phyloP scores from a whole-genome alignment of 1,284 basidiomycete genomes.

The Ustilago lituana region DNA sequence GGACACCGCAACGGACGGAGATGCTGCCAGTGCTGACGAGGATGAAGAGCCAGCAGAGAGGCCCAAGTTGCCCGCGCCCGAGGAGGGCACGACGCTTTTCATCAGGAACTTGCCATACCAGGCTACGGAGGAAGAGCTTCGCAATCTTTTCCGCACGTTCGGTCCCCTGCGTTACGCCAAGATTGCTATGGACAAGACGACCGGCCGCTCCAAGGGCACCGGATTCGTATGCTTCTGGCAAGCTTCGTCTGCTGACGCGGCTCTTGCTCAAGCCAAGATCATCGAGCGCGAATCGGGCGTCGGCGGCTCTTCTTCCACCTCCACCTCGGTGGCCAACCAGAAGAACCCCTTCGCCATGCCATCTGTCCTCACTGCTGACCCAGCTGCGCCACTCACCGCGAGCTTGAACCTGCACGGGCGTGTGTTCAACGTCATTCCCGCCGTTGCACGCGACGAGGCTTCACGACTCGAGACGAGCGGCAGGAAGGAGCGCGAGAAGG shows the following conservation, averaged over 20 bases:
- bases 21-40: conserved; percentile 66
- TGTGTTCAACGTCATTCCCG: conserved; percentile 87
- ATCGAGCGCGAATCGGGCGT: conserved; percentile 57
- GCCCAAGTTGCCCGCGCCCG: conserved; percentile 56
- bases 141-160: conserved; percentile 72
- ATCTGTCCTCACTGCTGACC: conserved; percentile 80
- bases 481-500: conserved; percentile 79
- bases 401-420: conserved; percentile 89
- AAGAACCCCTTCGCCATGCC: conserved; percentile 63
- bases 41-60: conserved; percentile 55
- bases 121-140: conserved; percentile 70
- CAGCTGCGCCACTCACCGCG: conserved; percentile 83
- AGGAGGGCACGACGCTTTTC: conserved; percentile 85
- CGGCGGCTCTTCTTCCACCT: conserved; percentile 10
- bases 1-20: conserved; percentile 54
- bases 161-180: conserved; percentile 92
- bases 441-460: conserved; percentile 89
- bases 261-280: conserved; percentile 76
- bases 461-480: conserved; percentile 86
- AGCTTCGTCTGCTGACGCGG: conserved; percentile 84
- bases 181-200: conserved; percentile 85
- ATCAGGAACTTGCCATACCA: conserved; percentile 92
- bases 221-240: conserved; percentile 99
- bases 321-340: conserved; percentile 17
- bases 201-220: conserved; percentile 88